Conservation (phyloP, 2,329 filamentous ascomycete species). For the Colletotrichum paranaense region DNA sequence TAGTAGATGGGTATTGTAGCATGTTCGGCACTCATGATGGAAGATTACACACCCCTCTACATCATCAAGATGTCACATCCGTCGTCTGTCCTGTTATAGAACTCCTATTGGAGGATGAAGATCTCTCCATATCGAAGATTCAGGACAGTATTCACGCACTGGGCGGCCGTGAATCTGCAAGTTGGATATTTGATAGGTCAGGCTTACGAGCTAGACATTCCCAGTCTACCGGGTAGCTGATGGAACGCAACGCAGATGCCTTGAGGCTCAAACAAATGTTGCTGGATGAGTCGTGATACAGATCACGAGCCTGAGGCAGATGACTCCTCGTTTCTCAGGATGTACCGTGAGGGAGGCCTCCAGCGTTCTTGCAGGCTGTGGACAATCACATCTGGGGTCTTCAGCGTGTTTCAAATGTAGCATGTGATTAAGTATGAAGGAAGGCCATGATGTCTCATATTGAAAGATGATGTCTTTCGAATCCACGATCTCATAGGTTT, state of each 20-base stretch:
- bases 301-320: not conserved
- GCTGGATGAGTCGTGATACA: not conserved
- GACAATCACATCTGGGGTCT: no score
- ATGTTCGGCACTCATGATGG: accelerated
- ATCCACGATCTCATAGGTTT: not conserved
- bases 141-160: not conserved
- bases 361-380: no score
- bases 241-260: no score
- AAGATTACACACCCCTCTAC: not conserved
- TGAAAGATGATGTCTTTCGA: not conserved
- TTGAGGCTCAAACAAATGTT: not conserved
- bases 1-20: accelerated
- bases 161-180: not conserved
- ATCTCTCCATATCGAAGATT: no score
- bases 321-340: not conserved
- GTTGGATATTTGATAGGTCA: not conserved
- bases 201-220: not conserved
- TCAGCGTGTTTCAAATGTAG: no score
- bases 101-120: not conserved
- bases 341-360: not conserved
- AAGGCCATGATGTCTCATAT: not conserved
- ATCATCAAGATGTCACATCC: not conserved
- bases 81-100: accelerated
- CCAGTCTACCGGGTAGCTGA: no score
- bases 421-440: not conserved